Conservation (phyloP, 176 grass and related monocot genomes). For the Elymus sibiricus region DNA sequence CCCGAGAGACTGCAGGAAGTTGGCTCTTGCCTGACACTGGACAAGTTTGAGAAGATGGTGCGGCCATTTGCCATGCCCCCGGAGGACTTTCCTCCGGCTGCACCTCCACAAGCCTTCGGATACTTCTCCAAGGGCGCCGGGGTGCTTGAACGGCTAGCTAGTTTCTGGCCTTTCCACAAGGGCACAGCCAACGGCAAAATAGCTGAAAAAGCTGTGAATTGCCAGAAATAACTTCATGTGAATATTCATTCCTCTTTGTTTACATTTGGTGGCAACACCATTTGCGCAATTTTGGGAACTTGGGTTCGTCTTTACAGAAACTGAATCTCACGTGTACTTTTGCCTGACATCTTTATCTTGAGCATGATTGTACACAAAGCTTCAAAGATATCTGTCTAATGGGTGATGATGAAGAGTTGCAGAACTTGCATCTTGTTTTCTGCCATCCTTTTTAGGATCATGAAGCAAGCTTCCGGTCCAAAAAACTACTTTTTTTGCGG, state of each 20-base stretch:
- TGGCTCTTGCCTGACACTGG: slow-evolving; percentile 70
- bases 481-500: neutral
- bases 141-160: slow-evolving; percentile 76
- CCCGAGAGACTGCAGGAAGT: slow-evolving; percentile 92
- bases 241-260: slow-evolving; percentile 23
- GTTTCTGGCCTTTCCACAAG: slow-evolving; percentile 85
- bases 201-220: neutral
- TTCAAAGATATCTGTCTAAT: neutral
- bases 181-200: slow-evolving; percentile 33
- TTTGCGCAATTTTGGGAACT: slow-evolving; percentile 33
- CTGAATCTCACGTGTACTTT: neutral
- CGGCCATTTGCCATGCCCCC: slow-evolving; percentile 93
- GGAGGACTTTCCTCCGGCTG: slow-evolving; percentile 82
- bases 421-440: neutral
- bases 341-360: neutral
- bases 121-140: slow-evolving; percentile 75
- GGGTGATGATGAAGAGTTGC: neutral
- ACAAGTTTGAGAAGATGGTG: slow-evolving; percentile 98
- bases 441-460: neutral
- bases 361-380: neutral
- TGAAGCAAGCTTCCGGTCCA: neutral
- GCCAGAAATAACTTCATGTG: slow-evolving; percentile 9
- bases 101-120: slow-evolving; percentile 62
- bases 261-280: slow-evolving; percentile 1
- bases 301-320: neutral